A percentile compares a stretch with the other conserved stretches of the same genome.
phyloP scores from a whole-genome alignment of 1,284 basidiomycete species.

The Lentinus polychrous region DNA sequence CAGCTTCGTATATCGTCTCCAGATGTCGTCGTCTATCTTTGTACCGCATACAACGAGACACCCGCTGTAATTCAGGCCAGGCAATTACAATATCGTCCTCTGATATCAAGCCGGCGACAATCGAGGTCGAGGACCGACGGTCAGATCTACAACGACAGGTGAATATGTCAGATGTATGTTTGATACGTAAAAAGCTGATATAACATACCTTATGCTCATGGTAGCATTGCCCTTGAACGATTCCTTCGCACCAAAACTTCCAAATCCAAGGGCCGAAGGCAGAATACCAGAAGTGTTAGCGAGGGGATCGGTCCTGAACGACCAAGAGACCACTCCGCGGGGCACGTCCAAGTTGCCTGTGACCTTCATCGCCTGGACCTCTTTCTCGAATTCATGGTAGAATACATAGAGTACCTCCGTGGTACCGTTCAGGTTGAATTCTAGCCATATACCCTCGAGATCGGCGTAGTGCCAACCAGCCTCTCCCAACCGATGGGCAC shows the following conservation, averaged over 20 bases:
- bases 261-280: neutral
- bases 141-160: no score
- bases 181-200: neutral
- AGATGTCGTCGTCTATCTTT: no score
- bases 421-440: neutral
- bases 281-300: neutral
- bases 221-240: neutral
- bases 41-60: no score
- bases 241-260: neutral
- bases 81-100: no score
- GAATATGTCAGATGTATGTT: no score
- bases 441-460: conserved; percentile 3
- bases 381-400: neutral
- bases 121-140: no score
- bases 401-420: conserved; percentile 2
- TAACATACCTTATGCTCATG: neutral
- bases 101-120: no score
- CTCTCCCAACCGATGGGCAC: neutral
- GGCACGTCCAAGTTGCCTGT: conserved; percentile 1
- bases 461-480: neutral
- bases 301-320: neutral
- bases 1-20: no score
- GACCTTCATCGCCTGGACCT: conserved; percentile 1
- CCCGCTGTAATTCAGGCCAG: no score
- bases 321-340: neutral